Evolutionary conservation across 345 rosid genomes (phyloP).

Genomic region (Mangifera indica): DNA sequence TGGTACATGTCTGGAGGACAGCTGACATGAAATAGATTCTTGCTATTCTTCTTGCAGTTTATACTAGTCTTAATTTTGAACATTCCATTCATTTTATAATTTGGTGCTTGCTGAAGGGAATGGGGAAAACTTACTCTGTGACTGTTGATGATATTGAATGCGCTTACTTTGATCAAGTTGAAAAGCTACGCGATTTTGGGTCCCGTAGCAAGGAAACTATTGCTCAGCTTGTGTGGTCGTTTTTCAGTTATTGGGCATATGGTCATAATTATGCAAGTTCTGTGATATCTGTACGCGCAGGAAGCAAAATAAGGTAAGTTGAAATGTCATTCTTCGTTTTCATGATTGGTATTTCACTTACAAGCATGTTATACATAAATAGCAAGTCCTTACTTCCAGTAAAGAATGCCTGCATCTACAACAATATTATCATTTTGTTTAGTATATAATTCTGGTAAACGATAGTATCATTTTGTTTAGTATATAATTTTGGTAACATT

Average conservation of each 20-base stretch:
- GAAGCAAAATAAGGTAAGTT: slow-evolving; percentile 65
- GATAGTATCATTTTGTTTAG: too few relatives aligned
- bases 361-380: background rate
- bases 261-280: slow-evolving; percentile 76
- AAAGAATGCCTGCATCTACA: background rate
- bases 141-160: slow-evolving; percentile 59
- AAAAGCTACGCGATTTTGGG: slow-evolving; percentile 65
- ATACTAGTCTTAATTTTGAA: background rate
- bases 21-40: background rate
- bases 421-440: background rate
- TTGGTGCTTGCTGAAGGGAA: slow-evolving; percentile 41
- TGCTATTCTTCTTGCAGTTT: background rate
- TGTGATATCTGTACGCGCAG: slow-evolving; percentile 81
- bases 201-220: slow-evolving; percentile 68
- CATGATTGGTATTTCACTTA: too few relatives aligned
- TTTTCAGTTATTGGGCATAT: slow-evolving; percentile 94
- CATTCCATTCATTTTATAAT: background rate
- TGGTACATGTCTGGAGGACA: background rate
- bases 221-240: slow-evolving; percentile 84
- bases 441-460: too few relatives aligned
- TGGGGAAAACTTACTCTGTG: slow-evolving; percentile 73
- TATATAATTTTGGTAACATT: background rate
- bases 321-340: background rate
- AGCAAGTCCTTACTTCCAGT: background rate
- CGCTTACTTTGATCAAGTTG: slow-evolving; percentile 75